These are phyloP conservation scores for Debaryomyces subglobosus DNA, from an alignment of 1,139 yeast genomes.

Conservation along the genomic window DNA sequence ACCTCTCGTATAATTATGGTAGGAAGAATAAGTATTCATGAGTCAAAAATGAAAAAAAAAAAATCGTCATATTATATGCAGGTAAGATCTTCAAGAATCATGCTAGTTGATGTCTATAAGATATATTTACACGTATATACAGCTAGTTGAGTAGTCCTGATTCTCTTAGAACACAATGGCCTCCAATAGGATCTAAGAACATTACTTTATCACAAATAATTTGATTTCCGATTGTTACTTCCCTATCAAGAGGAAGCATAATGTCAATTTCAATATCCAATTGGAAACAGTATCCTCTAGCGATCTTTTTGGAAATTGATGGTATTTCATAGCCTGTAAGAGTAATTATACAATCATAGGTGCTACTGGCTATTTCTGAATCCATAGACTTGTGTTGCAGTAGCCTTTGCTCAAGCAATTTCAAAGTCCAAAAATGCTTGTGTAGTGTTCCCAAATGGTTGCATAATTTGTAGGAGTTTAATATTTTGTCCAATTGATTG, in stretches of 20 bases:
- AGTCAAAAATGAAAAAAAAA: conserved; percentile 9
- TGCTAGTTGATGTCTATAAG: background rate
- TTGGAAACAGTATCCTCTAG: conserved; percentile 47
- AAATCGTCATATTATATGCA: conserved; percentile 7
- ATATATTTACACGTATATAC: conserved; percentile 3
- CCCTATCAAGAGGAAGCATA: conserved; percentile 19
- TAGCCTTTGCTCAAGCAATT: conserved; percentile 25
- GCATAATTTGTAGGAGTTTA: conserved; percentile 17
- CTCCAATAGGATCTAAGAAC: conserved; percentile 37
- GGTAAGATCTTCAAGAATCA: background rate
- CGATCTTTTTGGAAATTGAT: conserved; percentile 15
- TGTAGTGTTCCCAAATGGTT: conserved; percentile 20
- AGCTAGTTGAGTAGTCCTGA: background rate
- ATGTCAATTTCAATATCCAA: conserved; percentile 51
- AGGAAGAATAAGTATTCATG: background rate
- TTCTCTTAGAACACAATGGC: conserved; percentile 35
- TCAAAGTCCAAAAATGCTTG: conserved; percentile 29
- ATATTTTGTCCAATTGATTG: conserved; percentile 21
- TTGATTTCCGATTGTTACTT: conserved; percentile 44
- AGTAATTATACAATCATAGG: conserved; percentile 33
- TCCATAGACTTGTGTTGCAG: conserved; percentile 1
- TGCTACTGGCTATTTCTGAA: background rate
- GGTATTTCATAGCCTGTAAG: conserved; percentile 21
- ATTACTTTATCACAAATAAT: conserved; percentile 44
- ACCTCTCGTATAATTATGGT: background rate